Conservation (phyloP, 192 early-diverging fungal species). For the Irineochytrium annulatum region DNA sequence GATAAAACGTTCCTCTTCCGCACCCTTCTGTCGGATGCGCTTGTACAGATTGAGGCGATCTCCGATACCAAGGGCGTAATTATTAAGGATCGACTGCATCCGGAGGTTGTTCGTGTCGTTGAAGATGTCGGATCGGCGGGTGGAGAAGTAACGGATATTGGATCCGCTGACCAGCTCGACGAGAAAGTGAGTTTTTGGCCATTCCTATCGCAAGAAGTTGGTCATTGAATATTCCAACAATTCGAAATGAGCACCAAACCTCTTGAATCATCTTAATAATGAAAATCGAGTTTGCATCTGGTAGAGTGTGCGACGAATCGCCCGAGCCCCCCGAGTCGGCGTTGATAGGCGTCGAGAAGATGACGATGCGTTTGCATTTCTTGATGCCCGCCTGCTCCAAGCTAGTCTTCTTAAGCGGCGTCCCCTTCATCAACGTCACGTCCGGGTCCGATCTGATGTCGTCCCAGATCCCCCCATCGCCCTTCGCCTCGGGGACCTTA, state of each 20-base stretch:
- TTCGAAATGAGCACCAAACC: slow-evolving; percentile 9
- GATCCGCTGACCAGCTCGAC: slow-evolving; percentile 44
- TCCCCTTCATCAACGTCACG: slow-evolving; percentile 37
- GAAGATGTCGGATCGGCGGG: slow-evolving; percentile 16
- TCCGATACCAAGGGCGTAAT: slow-evolving; percentile 40
- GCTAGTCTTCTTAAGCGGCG: slow-evolving; percentile 38
- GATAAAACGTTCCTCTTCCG: slow-evolving; percentile 23
- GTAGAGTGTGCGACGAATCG: slow-evolving; percentile 17
- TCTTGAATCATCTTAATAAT: slow-evolving; percentile 52
- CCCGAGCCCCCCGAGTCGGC: slow-evolving; percentile 6
- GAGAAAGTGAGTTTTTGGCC: slow-evolving; percentile 36
- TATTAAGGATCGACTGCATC: slow-evolving; percentile 48
- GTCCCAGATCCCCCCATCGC: slow-evolving; percentile 30
- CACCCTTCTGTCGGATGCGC: slow-evolving; percentile 32
- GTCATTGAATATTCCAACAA: background rate
- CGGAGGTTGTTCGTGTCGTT: slow-evolving; percentile 44
- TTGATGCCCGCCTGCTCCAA: slow-evolving; percentile 34
- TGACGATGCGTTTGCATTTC: slow-evolving; percentile 36
- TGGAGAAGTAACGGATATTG: slow-evolving; percentile 46
- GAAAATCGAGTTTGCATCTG: slow-evolving; percentile 49
- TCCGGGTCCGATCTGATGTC: slow-evolving; percentile 29
- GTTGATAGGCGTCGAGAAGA: slow-evolving; percentile 37
- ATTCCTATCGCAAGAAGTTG: slow-evolving; percentile 32
- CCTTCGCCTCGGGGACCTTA: slow-evolving; percentile 16
- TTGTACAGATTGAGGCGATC: slow-evolving; percentile 46